These are phyloP conservation scores for Baorangia bicolor DNA, from an alignment of 768 basidiomycete species.

Conservation along the genomic window DNA sequence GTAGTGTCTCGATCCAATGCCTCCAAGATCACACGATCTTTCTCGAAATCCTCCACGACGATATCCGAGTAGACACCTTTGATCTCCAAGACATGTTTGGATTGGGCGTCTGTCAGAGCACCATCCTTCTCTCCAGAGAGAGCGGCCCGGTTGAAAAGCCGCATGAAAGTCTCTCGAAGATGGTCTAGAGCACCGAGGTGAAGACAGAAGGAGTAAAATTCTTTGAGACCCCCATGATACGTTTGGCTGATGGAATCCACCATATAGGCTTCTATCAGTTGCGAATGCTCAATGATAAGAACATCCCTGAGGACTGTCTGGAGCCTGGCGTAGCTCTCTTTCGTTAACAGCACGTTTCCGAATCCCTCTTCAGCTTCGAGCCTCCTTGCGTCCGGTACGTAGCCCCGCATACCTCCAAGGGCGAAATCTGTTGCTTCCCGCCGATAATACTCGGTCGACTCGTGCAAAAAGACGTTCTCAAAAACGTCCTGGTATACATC, in stretches of 20 bases:
- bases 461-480: neutral
- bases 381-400: neutral
- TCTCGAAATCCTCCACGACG: neutral
- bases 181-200: neutral
- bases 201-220: neutral
- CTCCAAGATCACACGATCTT: neutral
- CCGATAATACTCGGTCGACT: neutral
- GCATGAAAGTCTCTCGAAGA: neutral
- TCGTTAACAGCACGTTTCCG: neutral
- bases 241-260: neutral
- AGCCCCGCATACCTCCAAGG: neutral
- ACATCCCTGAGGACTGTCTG: neutral
- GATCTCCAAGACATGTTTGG: neutral
- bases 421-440: neutral
- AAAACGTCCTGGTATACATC: neutral
- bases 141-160: neutral
- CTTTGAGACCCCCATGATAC: neutral
- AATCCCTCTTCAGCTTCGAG: neutral
- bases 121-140: neutral
- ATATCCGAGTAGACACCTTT: neutral
- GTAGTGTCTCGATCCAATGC: neutral
- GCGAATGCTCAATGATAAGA: neutral
- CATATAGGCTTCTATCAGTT: neutral
- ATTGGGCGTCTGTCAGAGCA: neutral
- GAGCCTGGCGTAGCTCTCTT: neutral